Conservation (phyloP, 164 flowering plant genomes). For the Annona squamosa region DNA sequence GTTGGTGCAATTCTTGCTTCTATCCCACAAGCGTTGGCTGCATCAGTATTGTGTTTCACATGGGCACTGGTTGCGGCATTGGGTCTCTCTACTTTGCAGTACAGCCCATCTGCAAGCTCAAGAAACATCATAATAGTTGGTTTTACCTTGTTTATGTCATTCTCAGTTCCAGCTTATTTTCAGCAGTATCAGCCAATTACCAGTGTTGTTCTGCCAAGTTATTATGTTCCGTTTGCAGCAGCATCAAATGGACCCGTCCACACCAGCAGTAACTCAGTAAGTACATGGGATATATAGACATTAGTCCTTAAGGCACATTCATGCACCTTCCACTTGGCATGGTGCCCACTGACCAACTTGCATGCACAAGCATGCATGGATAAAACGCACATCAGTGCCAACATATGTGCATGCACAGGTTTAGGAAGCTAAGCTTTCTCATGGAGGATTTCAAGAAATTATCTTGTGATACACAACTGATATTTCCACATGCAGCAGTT, state of each 20-base stretch:
- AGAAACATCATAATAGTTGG: slow-evolving; percentile 78
- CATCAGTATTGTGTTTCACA: slow-evolving; percentile 70
- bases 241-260: slow-evolving; percentile 80
- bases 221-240: slow-evolving; percentile 68
- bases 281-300: not conserved
- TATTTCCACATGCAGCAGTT: no score
- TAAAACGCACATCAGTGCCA: not conserved
- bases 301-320: not conserved
- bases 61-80: slow-evolving; percentile 78
- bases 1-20: slow-evolving; percentile 93
- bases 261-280: slow-evolving; percentile 54
- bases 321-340: not conserved
- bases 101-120: slow-evolving; percentile 55
- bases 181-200: slow-evolving; percentile 67
- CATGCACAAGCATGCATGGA: not conserved
- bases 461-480: no score
- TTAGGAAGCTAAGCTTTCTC: no score
- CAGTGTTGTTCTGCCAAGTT: slow-evolving; percentile 65
- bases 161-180: slow-evolving; percentile 81
- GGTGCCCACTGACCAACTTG: not conserved
- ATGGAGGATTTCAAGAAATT: no score
- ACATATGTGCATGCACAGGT: not conserved
- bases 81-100: slow-evolving; percentile 75
- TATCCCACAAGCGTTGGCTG: slow-evolving; percentile 85
- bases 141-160: slow-evolving; percentile 77